phyloP scores from a whole-genome alignment of 2,329 filamentous ascomycete species.

The Talaromyces sp. region DNA sequence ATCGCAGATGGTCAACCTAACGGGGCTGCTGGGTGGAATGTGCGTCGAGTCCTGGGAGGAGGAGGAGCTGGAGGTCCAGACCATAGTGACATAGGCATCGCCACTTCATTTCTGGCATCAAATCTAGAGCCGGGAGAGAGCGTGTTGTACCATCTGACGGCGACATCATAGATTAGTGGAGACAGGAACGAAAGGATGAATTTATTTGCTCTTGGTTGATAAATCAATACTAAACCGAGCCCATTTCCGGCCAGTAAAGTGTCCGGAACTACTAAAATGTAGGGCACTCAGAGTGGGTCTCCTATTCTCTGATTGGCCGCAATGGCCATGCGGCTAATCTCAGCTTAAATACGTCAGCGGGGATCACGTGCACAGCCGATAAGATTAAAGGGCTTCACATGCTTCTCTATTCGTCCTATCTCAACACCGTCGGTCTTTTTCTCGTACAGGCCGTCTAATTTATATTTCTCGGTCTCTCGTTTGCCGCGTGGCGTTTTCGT shows the following conservation, averaged over 20 bases:
- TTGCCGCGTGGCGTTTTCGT: background rate
- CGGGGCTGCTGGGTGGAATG: background rate
- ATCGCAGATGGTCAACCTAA: background rate
- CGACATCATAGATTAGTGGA: background rate
- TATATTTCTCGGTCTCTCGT: background rate
- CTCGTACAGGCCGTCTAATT: background rate
- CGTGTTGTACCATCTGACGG: background rate
- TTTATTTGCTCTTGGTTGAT: background rate
- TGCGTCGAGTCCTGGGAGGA: conserved; percentile 1
- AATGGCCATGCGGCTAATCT: background rate
- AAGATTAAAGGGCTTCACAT: background rate
- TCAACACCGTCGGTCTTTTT: background rate
- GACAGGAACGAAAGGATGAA: background rate
- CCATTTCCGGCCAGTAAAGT: too few relatives aligned
- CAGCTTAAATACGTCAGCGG: background rate
- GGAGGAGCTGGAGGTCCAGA: background rate
- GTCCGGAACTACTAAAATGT: too few relatives aligned
- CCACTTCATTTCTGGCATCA: background rate
- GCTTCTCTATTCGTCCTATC: background rate
- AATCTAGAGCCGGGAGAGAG: background rate
- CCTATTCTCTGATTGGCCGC: background rate
- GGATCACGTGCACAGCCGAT: background rate
- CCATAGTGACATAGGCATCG: background rate
- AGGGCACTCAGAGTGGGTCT: background rate
- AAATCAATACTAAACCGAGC: too few relatives aligned